Evolutionary conservation across 2,329 filamentous ascomycete genomes (phyloP), one percentile per base, ranked within the genome.

Genomic region (Cladophialophora carrionii): DNA sequence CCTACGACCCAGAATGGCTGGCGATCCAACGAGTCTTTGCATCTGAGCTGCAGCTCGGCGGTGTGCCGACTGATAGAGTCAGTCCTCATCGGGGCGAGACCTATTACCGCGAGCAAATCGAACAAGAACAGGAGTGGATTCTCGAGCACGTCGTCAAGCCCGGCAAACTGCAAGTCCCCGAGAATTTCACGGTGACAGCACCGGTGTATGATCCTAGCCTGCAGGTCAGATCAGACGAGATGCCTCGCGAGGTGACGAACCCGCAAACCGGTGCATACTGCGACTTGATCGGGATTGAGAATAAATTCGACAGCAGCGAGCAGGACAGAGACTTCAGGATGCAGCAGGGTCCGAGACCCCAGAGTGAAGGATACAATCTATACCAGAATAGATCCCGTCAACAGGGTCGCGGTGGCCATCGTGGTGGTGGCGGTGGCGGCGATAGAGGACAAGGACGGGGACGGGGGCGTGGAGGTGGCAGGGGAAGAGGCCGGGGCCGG

Each of bases 1-100:
- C 87, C 55, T 98, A 99, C 75, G 95, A 99, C 76, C 87, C 88
- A 10, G 95, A 99, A 79, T 99, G 94, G 94, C 87, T 99, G 7
- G 90, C 95, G 49, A 97, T 99, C 69, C 93, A 89, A 12, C 90
- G 94, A 49, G 89, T 88, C 7, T 96, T 98, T 73, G 86, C 90
- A 48, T 72, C 81, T 2, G 82, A 86, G 48, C 81, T 95, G 1
- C 77, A 80, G 1, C 79, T 94, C 43, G 90, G 91, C 52, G 88
- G 89, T 64, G 82, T 89, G 68, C 81, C 81, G 4, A 74, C 78
- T 7, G 82, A 84, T 1, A 76, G 78, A 46, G 77, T 84, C 0
- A 82, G 89, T 0, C 75, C 79, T 1, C 83, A 96, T 73, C 80
- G 85, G 29, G 90, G 90, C 22, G 87, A 96, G 75, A 84, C 81